Conservation (phyloP, 2,329 filamentous ascomycete species). For the Fusarium ambrosium region DNA sequence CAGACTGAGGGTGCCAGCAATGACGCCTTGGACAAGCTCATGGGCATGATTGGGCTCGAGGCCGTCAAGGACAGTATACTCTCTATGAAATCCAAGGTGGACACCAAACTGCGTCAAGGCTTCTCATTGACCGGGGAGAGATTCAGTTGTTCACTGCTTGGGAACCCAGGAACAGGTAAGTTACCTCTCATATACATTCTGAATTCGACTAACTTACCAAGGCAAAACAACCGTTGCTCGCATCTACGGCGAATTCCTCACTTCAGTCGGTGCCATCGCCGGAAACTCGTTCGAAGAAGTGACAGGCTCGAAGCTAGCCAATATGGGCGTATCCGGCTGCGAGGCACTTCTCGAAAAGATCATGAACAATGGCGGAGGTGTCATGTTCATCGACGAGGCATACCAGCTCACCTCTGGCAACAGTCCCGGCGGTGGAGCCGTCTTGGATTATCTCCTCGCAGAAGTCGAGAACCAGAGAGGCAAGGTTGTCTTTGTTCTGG, state of each 20-base stretch:
- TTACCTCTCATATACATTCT: neutral
- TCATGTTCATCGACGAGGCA: slow-evolving; percentile 83
- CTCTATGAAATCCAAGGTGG: slow-evolving; percentile 72
- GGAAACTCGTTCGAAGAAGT: slow-evolving; percentile 74
- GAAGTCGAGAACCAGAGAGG: slow-evolving; percentile 80
- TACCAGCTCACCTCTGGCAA: slow-evolving; percentile 77
- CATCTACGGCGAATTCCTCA: slow-evolving; percentile 76
- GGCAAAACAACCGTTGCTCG: slow-evolving; percentile 82
- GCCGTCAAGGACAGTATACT: slow-evolving; percentile 75
- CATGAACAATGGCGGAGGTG: slow-evolving; percentile 72
- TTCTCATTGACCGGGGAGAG: slow-evolving; percentile 69
- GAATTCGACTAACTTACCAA: slow-evolving; percentile 33
- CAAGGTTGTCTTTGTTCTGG: slow-evolving; percentile 78
- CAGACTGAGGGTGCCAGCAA: slow-evolving; percentile 63
- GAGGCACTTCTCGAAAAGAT: slow-evolving; percentile 65
- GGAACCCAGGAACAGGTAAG: slow-evolving; percentile 81
- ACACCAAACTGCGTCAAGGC: slow-evolving; percentile 70
- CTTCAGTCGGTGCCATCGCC: slow-evolving; percentile 71
- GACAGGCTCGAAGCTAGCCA: slow-evolving; percentile 75
- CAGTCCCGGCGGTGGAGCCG: slow-evolving; percentile 68
- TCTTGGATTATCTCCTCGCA: slow-evolving; percentile 78
- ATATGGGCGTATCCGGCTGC: slow-evolving; percentile 69
- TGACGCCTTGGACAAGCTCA: slow-evolving; percentile 70
- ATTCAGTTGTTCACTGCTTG: slow-evolving; percentile 73
- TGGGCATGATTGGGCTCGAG: slow-evolving; percentile 80